phyloP scores from a whole-genome alignment of 1,284 basidiomycete genomes.

The Boletus albobrunnescens region DNA sequence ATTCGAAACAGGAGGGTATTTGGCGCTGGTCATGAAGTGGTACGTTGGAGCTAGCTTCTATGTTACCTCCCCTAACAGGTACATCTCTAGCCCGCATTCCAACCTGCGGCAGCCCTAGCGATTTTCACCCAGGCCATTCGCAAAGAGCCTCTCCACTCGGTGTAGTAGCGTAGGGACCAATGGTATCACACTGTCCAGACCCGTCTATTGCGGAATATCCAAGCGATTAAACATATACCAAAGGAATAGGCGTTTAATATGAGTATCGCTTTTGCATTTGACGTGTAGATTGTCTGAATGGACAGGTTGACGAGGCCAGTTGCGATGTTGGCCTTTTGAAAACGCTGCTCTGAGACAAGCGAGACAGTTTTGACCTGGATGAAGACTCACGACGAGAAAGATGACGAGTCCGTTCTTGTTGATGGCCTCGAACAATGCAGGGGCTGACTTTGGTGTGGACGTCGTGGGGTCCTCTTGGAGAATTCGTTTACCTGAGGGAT shows the following conservation, averaged over 20 bases:
- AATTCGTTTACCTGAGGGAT: conserved; percentile 32
- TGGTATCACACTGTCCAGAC: conserved; percentile 20
- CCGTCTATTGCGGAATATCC: conserved; percentile 37
- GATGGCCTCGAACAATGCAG: conserved; percentile 71
- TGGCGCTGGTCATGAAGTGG: conserved; percentile 56
- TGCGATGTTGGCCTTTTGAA: conserved; percentile 76
- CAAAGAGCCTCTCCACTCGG: conserved; percentile 26
- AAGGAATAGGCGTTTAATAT: conserved; percentile 67
- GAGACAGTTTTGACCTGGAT: conserved; percentile 20
- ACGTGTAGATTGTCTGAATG: conserved; percentile 79
- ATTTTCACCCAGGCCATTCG: conserved; percentile 54
- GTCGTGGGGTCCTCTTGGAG: conserved; percentile 28
- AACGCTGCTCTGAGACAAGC: conserved; percentile 1
- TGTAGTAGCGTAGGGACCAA: background rate
- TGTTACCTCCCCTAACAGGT: too few species aligned
- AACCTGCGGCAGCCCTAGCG: conserved; percentile 51
- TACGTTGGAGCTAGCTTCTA: too few species aligned
- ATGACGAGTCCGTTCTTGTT: conserved; percentile 78
- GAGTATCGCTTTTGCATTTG: conserved; percentile 53
- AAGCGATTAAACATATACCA: conserved; percentile 55
- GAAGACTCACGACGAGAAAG: conserved; percentile 81
- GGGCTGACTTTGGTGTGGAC: conserved; percentile 33
- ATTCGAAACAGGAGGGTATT: conserved; percentile 47
- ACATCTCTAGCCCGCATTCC: conserved; percentile 48
- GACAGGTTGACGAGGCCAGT: conserved; percentile 86